A percentile compares a stretch with the other conserved stretches of the same genome.
phyloP scores from a whole-genome alignment of 768 basidiomycete species.

The Pleurotus tuoliensis region DNA sequence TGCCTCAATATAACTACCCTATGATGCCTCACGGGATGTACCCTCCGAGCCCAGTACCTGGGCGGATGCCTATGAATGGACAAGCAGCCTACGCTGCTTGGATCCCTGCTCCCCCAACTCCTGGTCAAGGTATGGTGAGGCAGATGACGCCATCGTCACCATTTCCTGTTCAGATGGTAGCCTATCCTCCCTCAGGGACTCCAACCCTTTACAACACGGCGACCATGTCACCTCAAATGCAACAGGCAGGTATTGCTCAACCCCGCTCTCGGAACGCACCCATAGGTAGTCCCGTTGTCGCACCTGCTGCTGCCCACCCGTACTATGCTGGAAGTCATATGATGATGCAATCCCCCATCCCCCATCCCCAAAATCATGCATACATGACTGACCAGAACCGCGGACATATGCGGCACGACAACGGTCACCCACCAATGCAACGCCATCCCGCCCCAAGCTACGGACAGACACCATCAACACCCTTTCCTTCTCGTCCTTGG shows the following conservation, averaged over 20 bases:
- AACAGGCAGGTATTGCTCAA: conserved; percentile 31
- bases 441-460: conserved; percentile 29
- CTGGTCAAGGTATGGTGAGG: conserved; percentile 46
- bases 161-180: conserved; percentile 60
- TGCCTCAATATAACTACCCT: conserved; percentile 44
- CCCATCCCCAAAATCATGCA: conserved; percentile 35
- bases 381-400: conserved; percentile 49
- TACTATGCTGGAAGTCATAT: conserved; percentile 30
- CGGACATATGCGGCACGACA: conserved; percentile 45
- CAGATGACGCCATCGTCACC: conserved; percentile 46
- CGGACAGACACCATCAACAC: conserved; percentile 33
- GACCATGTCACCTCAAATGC: conserved; percentile 37
- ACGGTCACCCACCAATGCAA: conserved; percentile 41
- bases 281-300: conserved; percentile 72
- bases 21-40: conserved; percentile 72
- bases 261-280: conserved; percentile 51
- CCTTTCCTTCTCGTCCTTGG: conserved; percentile 46
- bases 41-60: conserved; percentile 64
- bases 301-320: conserved; percentile 43
- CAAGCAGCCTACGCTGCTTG: conserved; percentile 65
- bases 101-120: conserved; percentile 52
- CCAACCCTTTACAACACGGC: conserved; percentile 41
- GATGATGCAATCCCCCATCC: conserved; percentile 58
- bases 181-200: conserved; percentile 56
- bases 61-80: conserved; percentile 59